Evolutionary conservation across 202 grass and related monocot genomes (phyloP), one percentile per base, ranked within the genome.

Genomic region (Elaeis oleifera): DNA sequence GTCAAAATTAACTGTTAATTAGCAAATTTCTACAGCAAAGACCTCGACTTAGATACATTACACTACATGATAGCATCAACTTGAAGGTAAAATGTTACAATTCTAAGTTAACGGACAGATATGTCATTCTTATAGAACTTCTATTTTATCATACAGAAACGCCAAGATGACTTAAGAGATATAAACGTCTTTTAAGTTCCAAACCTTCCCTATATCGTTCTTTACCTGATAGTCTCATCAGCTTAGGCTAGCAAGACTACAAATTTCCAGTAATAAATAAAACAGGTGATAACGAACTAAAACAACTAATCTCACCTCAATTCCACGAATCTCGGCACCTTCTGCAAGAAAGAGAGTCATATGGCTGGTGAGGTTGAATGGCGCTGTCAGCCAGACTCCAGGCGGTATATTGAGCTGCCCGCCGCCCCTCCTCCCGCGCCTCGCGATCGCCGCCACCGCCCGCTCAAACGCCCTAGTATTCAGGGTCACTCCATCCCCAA

Each of bases 361-460:
- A 50, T 23, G 60, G 74, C 82, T 97, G 3, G 88, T 91, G 57
- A 97, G 84, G 74, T 97, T 91, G 51, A 97, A 97, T 27, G 88
- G 88, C 53, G 83, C 88, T 1, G 94, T 89, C 59, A 97, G 85
- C 84, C 87, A 89, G 28, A 80, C 23, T 6, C 94, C 94, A 0
- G 69, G 18, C 0, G 74, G 77, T 53, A 97, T 84, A 17, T 61
- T 83, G 29, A 97, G 92, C 74, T 69, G 76, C 44, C 83, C 88
- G 0, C 92, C 92, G 16, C 88, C 88, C 44, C 78, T 86, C 9
- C 16, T 28, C 19, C 29, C 67, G 19, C 66, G 65, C 59, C 68
- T 59, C 6, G 56, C 64, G 24, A 92, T 78, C 1, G 78, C 76
- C 7, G 60, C 71, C 27, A 92, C 74, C 9, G 84, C 88, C 0